Percentiles rank a stretch among this genome's conserved stretches.
phyloP scores from a whole-genome alignment of 2,329 filamentous ascomycete genomes.

The Colletotrichum paranaense region DNA sequence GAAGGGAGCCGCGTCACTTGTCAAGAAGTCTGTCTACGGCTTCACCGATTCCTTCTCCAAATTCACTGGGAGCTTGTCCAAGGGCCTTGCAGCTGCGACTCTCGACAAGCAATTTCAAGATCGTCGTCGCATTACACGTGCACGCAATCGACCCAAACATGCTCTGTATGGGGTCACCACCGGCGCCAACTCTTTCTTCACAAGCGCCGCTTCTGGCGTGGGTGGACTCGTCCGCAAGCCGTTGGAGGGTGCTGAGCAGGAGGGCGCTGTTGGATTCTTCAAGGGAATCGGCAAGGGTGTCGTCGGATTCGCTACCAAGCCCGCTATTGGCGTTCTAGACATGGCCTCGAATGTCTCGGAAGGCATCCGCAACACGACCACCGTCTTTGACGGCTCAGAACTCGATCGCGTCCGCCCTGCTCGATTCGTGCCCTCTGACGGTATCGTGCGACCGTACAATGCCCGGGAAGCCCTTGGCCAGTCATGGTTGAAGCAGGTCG shows the following conservation, averaged over 20 bases:
- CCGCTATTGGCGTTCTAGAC: constrained; percentile 95
- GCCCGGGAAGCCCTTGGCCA: constrained; percentile 96
- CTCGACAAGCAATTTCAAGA: constrained; percentile 99
- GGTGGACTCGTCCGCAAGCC: constrained; percentile 94
- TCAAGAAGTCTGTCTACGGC: constrained; percentile 98
- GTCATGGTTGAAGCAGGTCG: constrained; percentile 98
- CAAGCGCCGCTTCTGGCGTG: constrained; percentile 91
- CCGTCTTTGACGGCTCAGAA: constrained; percentile 94
- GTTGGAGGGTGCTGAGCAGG: constrained; percentile 94
- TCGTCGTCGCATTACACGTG: constrained; percentile 90
- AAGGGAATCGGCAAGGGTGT: constrained; percentile 98
- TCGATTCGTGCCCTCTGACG: constrained; percentile 91
- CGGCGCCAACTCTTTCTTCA: constrained; percentile 94
- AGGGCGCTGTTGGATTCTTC: constrained; percentile 93
- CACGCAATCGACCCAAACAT: constrained; percentile 95
- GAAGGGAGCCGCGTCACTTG: constrained; percentile 95
- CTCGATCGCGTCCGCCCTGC: constrained; percentile 94
- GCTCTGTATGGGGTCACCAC: constrained; percentile 96
- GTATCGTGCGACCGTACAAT: constrained; percentile 93
- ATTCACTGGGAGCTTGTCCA: constrained; percentile 96
- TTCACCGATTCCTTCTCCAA: constrained; percentile 98
- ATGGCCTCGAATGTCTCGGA: constrained; percentile 97
- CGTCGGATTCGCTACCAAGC: constrained; percentile 94
- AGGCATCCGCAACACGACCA: constrained; percentile 98
- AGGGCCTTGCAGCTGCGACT: constrained; percentile 93